These are phyloP conservation scores for Leishmania amazonensis DNA, from an alignment of 208 protist genomes.

Conservation along the genomic window DNA sequence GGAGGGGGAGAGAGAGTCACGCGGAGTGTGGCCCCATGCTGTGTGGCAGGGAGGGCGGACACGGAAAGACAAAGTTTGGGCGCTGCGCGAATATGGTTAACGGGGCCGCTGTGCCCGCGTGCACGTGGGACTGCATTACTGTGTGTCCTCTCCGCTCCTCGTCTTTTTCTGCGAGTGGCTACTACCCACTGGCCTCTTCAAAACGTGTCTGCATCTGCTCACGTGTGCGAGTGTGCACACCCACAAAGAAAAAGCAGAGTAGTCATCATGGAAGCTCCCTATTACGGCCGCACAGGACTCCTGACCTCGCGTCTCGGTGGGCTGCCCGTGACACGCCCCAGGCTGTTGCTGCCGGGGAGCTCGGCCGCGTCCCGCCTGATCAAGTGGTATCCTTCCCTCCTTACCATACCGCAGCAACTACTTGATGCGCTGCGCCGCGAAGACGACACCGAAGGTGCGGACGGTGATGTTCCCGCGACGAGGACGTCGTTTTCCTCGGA, in stretches of 20 bases:
- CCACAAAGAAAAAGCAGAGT: neutral
- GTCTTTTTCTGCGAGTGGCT: neutral
- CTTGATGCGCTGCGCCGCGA: conserved; percentile 48
- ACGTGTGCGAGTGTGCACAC: neutral
- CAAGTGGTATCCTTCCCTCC: conserved; percentile 80
- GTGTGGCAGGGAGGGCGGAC: neutral
- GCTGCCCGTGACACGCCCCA: conserved; percentile 39
- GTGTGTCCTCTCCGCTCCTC: neutral
- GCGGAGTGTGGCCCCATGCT: neutral
- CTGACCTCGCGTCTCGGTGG: conserved; percentile 43
- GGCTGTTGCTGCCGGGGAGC: conserved; percentile 14
- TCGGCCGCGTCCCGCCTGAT: neutral
- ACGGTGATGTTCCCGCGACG: neutral
- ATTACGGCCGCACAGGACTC: conserved; percentile 80
- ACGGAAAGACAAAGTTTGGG: neutral
- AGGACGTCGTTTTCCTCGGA: conserved; percentile 26
- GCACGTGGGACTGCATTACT: neutral
- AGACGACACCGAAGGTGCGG: conserved; percentile 17
- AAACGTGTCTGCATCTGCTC: neutral
- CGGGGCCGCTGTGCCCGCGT: neutral
- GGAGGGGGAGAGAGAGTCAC: too few species aligned
- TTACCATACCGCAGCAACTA: conserved; percentile 73
- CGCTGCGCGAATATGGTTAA: neutral
- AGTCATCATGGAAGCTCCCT: conserved; percentile 52
- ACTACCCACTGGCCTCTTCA: neutral